Evolutionary conservation across 495 filamentous ascomycete genomes (phyloP).

Genomic region (Penicillium verhagenii): DNA sequence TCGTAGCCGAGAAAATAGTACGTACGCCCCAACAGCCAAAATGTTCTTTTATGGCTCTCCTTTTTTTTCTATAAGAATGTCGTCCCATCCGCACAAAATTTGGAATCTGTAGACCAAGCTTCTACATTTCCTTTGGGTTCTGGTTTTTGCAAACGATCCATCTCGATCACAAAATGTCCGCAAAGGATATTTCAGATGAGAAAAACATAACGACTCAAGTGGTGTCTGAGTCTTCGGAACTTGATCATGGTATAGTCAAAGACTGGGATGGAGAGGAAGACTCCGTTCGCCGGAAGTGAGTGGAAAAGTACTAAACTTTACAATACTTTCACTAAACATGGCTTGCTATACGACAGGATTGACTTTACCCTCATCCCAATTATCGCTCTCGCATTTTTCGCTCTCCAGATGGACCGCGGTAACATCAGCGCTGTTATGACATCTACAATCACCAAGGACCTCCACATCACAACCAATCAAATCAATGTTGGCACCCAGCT

Average conservation of each 20-base stretch:
- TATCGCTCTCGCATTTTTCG: constrained; percentile 56
- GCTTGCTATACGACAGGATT: constrained; percentile 33
- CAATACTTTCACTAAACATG: neutral
- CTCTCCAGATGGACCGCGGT: constrained; percentile 53
- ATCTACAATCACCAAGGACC: constrained; percentile 49
- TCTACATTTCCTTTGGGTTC: too few relatives aligned
- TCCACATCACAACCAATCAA: constrained; percentile 56
- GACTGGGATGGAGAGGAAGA: constrained; percentile 36
- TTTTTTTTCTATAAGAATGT: too few relatives aligned
- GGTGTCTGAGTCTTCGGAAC: too few relatives aligned
- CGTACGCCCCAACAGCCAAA: too few relatives aligned
- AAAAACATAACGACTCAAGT: too few relatives aligned
- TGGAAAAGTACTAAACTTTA: neutral
- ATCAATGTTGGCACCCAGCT: constrained; percentile 58
- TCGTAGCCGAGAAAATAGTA: too few relatives aligned
- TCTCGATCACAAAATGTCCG: too few relatives aligned
- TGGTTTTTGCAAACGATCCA: too few relatives aligned
- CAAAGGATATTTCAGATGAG: too few relatives aligned
- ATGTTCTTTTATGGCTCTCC: too few relatives aligned
- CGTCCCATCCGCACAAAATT: too few relatives aligned
- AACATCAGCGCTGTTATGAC: constrained; percentile 53
- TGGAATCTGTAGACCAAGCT: too few relatives aligned
- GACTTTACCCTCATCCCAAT: constrained; percentile 52
- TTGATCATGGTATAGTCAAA: constrained; percentile 25
- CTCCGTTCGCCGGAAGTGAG: constrained; percentile 32